Conservation (phyloP, 108 stramenopile species). For the Parietichytrium sp. region DNA sequence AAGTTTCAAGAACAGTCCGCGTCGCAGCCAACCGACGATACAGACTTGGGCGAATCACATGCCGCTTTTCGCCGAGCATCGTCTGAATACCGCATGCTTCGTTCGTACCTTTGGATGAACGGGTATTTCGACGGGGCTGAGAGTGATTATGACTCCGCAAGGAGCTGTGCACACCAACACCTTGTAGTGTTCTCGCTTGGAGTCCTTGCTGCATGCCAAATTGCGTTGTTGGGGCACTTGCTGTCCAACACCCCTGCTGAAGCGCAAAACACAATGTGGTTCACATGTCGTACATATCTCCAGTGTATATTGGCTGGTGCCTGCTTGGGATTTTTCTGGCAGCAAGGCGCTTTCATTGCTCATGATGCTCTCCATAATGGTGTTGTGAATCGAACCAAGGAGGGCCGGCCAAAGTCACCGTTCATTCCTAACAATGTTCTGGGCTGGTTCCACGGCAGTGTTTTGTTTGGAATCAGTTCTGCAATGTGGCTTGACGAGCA, state of each 20-base stretch:
- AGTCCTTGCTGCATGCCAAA: not conserved
- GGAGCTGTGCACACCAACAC: not conserved
- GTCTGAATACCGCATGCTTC: not conserved
- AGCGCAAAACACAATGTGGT: not conserved
- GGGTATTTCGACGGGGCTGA: slow-evolving; percentile 23
- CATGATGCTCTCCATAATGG: slow-evolving; percentile 42
- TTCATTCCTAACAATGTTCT: not conserved
- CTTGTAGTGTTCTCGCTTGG: not conserved
- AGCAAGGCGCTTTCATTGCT: slow-evolving; percentile 41
- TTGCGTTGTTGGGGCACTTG: not conserved
- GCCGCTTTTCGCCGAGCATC: not conserved
- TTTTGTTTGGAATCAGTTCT: slow-evolving; percentile 27
- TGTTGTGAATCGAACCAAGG: not conserved
- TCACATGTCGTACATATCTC: not conserved
- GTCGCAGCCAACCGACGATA: too few relatives aligned
- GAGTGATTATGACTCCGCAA: not conserved
- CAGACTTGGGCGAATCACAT: not conserved
- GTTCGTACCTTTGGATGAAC: slow-evolving; percentile 33
- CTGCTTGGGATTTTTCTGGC: not conserved
- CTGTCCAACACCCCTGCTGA: not conserved
- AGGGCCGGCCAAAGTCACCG: not conserved
- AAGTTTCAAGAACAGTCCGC: too few relatives aligned
- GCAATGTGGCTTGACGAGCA: slow-evolving; percentile 42
- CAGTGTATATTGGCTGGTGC: not conserved
- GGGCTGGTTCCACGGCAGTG: slow-evolving; percentile 27